phyloP scores from a whole-genome alignment of 2,329 filamentous ascomycete genomes.

The Fusarium musae region DNA sequence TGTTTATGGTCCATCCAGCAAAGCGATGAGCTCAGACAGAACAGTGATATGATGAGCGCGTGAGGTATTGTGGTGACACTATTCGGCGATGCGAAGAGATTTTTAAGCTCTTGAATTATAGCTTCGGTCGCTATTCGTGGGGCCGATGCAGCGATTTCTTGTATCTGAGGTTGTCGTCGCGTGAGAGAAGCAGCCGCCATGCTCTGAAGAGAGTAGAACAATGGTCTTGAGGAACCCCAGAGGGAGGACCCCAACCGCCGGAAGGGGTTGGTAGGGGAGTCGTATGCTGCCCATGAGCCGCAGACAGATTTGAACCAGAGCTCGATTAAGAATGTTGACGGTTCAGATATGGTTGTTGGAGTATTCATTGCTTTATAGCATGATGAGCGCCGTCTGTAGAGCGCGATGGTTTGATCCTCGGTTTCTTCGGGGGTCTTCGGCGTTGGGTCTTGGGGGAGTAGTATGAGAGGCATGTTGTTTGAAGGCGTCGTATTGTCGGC shows the following conservation, averaged over 20 bases:
- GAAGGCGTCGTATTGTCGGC: background rate
- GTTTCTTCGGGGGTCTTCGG: background rate
- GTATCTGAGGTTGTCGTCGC: constrained; percentile 17
- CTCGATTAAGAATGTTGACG: constrained; percentile 28
- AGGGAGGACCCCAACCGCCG: constrained; percentile 26
- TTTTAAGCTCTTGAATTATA: constrained; percentile 28
- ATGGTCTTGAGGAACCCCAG: constrained; percentile 19
- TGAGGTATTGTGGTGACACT: constrained; percentile 20
- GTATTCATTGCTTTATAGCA: background rate
- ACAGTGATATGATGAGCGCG: constrained; percentile 29
- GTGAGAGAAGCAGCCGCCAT: constrained; percentile 35
- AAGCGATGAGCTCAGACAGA: constrained; percentile 36
- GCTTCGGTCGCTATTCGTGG: constrained; percentile 33
- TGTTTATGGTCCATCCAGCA: constrained; percentile 38
- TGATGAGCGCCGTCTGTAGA: background rate
- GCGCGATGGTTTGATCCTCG: background rate
- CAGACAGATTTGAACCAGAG: constrained; percentile 40
- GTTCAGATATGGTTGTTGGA: constrained; percentile 28
- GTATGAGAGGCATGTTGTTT: background rate
- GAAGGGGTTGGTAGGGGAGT: constrained; percentile 34
- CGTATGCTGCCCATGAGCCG: constrained; percentile 38
- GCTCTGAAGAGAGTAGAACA: constrained; percentile 38
- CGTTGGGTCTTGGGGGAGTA: background rate
- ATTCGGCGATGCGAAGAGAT: constrained; percentile 25
- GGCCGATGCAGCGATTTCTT: constrained; percentile 28